Percentiles rank a stretch among this genome's conserved stretches.
Evolutionary conservation across 148 eudicot species (phyloP).

Genomic region (Tetragonia tetragonoides): DNA sequence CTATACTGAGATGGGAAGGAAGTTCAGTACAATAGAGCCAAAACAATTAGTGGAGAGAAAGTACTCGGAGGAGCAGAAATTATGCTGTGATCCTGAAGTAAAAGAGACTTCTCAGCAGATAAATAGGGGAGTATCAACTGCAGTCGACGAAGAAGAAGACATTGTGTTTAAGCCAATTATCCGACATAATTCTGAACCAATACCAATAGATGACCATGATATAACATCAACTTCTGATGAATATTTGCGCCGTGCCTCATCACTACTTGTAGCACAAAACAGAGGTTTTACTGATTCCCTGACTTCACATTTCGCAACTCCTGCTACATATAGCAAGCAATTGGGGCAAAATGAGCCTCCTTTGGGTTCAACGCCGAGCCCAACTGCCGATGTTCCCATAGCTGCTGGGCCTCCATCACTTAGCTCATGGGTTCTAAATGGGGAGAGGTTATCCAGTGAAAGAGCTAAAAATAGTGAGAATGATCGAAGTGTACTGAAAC

Average conservation of each 20-base stretch:
- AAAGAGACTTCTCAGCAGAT: not conserved
- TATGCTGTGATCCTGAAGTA: not conserved
- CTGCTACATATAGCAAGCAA: constrained; percentile 29
- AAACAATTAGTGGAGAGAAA: not conserved
- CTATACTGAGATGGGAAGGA: constrained; percentile 33
- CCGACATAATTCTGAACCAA: constrained; percentile 75
- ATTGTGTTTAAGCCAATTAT: constrained; percentile 84
- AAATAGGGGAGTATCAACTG: constrained; percentile 15
- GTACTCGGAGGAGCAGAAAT: not conserved
- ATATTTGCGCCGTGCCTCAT: constrained; percentile 69
- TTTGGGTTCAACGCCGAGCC: too few species aligned
- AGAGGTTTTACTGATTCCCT: constrained; percentile 37
- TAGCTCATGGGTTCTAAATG: constrained; percentile 71
- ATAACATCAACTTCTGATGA: constrained; percentile 46
- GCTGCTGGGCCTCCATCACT: constrained; percentile 86
- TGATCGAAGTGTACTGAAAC: constrained; percentile 42
- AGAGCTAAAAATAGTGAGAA: constrained; percentile 34
- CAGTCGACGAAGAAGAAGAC: constrained; percentile 78
- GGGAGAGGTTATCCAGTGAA: constrained; percentile 36
- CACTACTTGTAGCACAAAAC: constrained; percentile 56
- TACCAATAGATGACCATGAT: constrained; percentile 24
- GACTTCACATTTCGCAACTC: constrained; percentile 23
- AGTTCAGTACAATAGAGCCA: constrained; percentile 30
- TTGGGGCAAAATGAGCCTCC: not conserved
- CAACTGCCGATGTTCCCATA: constrained; percentile 15